Percentiles rank a stretch among this genome's conserved stretches.
These are phyloP conservation scores for Blastobotrys capitulatus DNA, from an alignment of 1,139 yeast species.

Conservation along the genomic window DNA sequence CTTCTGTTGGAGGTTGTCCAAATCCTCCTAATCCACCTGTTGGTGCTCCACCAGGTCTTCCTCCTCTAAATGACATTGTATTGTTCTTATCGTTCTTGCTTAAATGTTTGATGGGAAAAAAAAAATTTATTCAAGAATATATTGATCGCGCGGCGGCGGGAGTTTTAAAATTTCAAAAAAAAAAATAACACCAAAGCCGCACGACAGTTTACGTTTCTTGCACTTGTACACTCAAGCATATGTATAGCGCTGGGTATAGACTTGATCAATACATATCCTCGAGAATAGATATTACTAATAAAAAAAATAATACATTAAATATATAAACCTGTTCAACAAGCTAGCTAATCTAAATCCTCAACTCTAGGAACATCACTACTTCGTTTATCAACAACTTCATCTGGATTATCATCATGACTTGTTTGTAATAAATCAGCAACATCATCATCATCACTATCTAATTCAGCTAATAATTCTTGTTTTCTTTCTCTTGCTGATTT, in stretches of 20 bases:
- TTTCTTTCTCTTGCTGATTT: conserved; percentile 2
- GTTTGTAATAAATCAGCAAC: conserved; percentile 9
- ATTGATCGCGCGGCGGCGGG: too few relatives aligned
- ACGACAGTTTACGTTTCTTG: too few relatives aligned
- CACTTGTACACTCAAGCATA: too few relatives aligned
- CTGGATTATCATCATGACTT: not conserved
- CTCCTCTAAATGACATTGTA: conserved; percentile 4
- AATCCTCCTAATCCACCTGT: not conserved
- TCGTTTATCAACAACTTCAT: not conserved
- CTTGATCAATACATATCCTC: too few relatives aligned
- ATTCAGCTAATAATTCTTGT: conserved; percentile 4
- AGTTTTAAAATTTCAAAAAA: too few relatives aligned
- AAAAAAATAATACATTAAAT: not conserved
- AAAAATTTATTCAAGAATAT: too few relatives aligned
- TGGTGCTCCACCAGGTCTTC: conserved; percentile 1
- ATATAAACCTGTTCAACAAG: too few relatives aligned
- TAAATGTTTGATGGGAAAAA: not conserved
- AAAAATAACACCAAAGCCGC: conserved; percentile 1
- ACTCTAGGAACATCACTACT: not conserved
- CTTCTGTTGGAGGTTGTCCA: not conserved
- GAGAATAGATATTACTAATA: too few relatives aligned
- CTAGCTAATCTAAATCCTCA: conserved; percentile 6
- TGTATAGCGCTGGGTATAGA: too few relatives aligned
- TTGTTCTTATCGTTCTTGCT: too few relatives aligned
- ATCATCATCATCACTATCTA: conserved; percentile 14